Evolutionary conservation across 2,329 filamentous ascomycete genomes (phyloP), one percentile per base, ranked within the genome.

Genomic region (Paraphaeosphaeria sporulosa): DNA sequence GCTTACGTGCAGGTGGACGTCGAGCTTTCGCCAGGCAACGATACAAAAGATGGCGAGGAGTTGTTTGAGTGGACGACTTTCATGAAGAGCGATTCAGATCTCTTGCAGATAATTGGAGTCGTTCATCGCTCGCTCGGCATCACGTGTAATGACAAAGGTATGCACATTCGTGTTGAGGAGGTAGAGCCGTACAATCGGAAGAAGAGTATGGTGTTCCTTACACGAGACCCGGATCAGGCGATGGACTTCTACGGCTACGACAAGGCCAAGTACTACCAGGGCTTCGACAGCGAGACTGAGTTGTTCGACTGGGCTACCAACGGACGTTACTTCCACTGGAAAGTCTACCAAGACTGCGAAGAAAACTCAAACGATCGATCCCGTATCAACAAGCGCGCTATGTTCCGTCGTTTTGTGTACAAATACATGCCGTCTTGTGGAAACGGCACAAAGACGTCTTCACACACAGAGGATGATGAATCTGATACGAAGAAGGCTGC

Each of bases 41-140:
- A 55, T 17, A 73, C 71, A 2, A 54, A 67, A n/a, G 61, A 68
- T n/a, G 64, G 62, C 4, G 57, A 55, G 1, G 73, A 75, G 1
- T 63, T 77, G 0, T 55, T 82, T 85, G 63, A 80, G 32, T 94
- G 91, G 90, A 81, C 83, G 40, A 76, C 86, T 3, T 93, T 93
- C 77, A 87, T 87, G 65, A 83, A 89, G 42, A 85, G 86, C 0
- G 91, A 94, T 67, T 89, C 90, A n/a, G 91, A 94, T 66, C 69
- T 87, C 1, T 88, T 88, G 83, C 90, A 86, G 60, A 82, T 88
- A 9, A 72, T 94, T 0, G 89, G 90, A 5, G 81, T 84, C 19
- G 85, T 83, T 9, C 86, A 92, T 62, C 84, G 89, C 0, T 84
- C 84, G 0, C 84, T 87, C 38, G 91, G 91, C 1, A 83, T 95